Conservation (phyloP, 768 basidiomycete species). For the Tephrocybe sp. region DNA sequence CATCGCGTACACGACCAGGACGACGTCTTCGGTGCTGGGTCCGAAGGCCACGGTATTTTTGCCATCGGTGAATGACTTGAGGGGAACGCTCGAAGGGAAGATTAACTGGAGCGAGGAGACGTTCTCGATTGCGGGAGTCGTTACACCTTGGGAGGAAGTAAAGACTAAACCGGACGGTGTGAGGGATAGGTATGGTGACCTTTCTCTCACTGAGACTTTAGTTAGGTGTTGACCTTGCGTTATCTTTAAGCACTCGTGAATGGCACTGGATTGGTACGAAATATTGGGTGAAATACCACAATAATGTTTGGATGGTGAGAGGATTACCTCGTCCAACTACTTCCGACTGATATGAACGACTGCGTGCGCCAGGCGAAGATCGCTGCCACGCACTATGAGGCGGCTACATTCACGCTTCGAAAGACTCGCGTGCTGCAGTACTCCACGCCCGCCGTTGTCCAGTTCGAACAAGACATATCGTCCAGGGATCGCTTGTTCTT, state of each 20-base stretch:
- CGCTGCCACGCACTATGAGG: neutral
- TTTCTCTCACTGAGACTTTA: neutral
- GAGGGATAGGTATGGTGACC: neutral
- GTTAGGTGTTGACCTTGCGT: neutral
- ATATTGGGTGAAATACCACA: conserved; percentile 4
- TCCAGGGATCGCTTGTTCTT: neutral
- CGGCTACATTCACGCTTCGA: neutral
- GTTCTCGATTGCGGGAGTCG: neutral
- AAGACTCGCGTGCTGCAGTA: neutral
- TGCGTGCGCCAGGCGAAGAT: conserved; percentile 5
- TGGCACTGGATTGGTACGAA: conserved; percentile 2
- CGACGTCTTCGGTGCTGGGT: neutral
- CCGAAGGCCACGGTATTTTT: neutral
- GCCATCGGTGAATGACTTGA: neutral
- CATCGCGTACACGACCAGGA: neutral
- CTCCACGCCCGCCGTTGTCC: neutral
- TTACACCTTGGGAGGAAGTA: neutral
- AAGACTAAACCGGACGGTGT: neutral
- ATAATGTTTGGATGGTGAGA: conserved; percentile 3
- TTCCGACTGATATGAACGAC: too few relatives aligned
- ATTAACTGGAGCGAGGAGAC: neutral
- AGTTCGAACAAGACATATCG: neutral
- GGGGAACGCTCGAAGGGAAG: neutral
- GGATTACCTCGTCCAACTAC: too few relatives aligned
- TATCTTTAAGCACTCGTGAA: conserved; percentile 1